Percentiles rank a stretch among this genome's conserved stretches.
Evolutionary conservation across 2,329 filamentous ascomycete genomes (phyloP).

Genomic region (Blastomyces percursus): DNA sequence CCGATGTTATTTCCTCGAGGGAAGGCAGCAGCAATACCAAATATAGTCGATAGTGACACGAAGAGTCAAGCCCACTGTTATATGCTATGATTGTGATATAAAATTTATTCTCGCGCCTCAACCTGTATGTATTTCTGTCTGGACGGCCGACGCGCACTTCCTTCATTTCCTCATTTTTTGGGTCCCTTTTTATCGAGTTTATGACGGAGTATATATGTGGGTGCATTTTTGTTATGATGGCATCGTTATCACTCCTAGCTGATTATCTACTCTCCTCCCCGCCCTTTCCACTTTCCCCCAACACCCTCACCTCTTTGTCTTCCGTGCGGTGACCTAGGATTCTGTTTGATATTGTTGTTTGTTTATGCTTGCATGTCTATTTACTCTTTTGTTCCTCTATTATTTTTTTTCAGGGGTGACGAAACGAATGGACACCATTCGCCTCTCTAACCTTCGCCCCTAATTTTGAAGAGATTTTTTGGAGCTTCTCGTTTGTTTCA

Average conservation of each 20-base stretch:
- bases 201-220: conserved; percentile 13
- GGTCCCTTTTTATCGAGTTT: conserved; percentile 11
- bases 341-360: conserved; percentile 15
- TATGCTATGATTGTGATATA: conserved; percentile 5
- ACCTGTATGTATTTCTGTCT: conserved; percentile 6
- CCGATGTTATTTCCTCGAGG: conserved; percentile 18
- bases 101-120: not conserved
- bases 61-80: not conserved
- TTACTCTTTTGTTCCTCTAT: not conserved
- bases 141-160: conserved; percentile 12
- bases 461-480: conserved; percentile 17
- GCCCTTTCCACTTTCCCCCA: conserved; percentile 2
- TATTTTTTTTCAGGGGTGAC: not conserved
- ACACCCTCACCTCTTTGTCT: conserved; percentile 14
- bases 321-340: not conserved
- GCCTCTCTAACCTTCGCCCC: not conserved
- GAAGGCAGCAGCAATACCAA: conserved; percentile 26
- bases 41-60: conserved; percentile 22
- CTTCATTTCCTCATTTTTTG: conserved; percentile 15
- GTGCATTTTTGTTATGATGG: conserved; percentile 33
- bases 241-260: conserved; percentile 20
- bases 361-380: conserved; percentile 15
- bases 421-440: not conserved
- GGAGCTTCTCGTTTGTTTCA: not conserved
- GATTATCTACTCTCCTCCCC: conserved; percentile 24